Conservation (phyloP, 108 stramenopile genomes). For the Nitzschia sp. region DNA sequence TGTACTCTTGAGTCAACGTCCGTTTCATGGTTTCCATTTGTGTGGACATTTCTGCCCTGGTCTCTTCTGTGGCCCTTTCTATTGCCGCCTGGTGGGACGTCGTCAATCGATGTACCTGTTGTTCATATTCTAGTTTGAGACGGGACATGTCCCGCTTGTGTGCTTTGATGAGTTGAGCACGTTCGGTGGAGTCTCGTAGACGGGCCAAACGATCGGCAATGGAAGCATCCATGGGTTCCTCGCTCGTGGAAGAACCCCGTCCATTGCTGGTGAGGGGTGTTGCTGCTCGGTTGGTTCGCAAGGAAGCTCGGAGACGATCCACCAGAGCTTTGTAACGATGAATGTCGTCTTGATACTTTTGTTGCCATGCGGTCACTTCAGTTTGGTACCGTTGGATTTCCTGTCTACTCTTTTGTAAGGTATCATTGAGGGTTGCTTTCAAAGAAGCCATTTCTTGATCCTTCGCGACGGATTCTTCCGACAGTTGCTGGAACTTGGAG, state of each 20-base stretch:
- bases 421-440: not conserved
- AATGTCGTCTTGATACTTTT: constrained; percentile 5
- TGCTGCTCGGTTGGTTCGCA: not conserved
- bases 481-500: not conserved
- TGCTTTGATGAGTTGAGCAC: constrained; percentile 32
- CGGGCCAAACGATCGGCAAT: constrained; percentile 41
- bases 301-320: not conserved
- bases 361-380: constrained; percentile 2
- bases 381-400: constrained; percentile 1
- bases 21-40: constrained; percentile 25
- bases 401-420: not conserved
- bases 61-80: constrained; percentile 16
- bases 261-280: constrained; percentile 3
- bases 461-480: not conserved
- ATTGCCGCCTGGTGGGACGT: constrained; percentile 26
- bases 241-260: not conserved
- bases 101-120: constrained; percentile 17
- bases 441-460: constrained; percentile 2
- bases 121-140: constrained; percentile 26
- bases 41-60: constrained; percentile 2
- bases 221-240: constrained; percentile 21
- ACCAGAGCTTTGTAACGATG: not conserved
- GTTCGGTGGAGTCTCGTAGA: constrained; percentile 42
- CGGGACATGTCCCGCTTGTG: constrained; percentile 46
- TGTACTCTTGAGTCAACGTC: constrained; percentile 22